Conservation (phyloP, 2,329 filamentous ascomycete species). For the Phyllosticta paracitricarpa region DNA sequence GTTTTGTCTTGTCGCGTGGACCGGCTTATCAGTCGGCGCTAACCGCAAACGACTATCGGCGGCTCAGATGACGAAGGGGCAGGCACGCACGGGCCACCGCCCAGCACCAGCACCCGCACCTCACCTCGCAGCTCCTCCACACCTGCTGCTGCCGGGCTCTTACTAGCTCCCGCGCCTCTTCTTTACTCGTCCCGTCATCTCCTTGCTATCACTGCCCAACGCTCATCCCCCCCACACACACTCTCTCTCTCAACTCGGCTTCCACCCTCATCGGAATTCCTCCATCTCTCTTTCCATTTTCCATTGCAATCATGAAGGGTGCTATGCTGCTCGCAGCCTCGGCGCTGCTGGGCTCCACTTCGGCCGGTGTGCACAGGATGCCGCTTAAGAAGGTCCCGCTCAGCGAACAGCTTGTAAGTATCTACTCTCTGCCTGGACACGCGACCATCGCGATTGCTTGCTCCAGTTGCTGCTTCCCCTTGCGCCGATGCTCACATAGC, state of each 20-base stretch:
- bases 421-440: background rate
- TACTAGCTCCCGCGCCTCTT: background rate
- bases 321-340: constrained; percentile 67
- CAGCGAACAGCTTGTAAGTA: constrained; percentile 77
- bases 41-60: background rate
- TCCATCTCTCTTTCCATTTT: background rate
- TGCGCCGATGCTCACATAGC: constrained; percentile 13
- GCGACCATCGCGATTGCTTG: constrained; percentile 7
- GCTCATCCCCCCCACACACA: background rate
- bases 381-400: constrained; percentile 96
- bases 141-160: background rate
- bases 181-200: background rate
- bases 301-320: constrained; percentile 61
- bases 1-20: background rate
- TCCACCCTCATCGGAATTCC: background rate
- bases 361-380: constrained; percentile 87
- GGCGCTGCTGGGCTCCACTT: constrained; percentile 70
- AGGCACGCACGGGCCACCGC: background rate
- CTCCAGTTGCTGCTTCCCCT: constrained; percentile 1
- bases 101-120: no score
- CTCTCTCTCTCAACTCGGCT: background rate
- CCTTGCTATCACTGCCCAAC: background rate
- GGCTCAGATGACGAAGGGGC: constrained; percentile 10
- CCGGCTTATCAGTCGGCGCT: background rate
- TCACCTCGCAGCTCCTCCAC: background rate